Evolutionary conservation across 345 rosid genomes (phyloP).

Genomic region (Melaleuca quinquenervia): DNA sequence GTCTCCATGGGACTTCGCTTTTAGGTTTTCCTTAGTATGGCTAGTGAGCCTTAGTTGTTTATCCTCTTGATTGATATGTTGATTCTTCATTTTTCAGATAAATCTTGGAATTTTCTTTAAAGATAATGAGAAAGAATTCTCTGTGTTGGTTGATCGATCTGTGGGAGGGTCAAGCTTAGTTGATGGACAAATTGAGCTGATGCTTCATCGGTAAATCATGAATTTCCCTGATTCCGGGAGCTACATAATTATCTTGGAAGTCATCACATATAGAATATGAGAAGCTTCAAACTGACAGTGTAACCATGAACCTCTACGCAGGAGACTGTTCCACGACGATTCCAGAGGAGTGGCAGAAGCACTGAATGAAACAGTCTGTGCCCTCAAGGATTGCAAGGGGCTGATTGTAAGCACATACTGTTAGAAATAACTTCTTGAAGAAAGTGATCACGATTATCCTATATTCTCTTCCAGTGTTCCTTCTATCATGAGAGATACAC

Average conservation of each 20-base stretch:
- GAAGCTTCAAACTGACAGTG: background rate
- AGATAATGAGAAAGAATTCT: constrained; percentile 67
- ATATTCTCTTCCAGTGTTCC: background rate
- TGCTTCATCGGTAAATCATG: constrained; percentile 76
- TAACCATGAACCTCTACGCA: constrained; percentile 6
- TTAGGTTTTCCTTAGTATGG: background rate
- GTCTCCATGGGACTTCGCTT: background rate
- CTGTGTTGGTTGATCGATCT: constrained; percentile 86
- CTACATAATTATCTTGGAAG: background rate
- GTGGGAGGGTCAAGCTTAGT: constrained; percentile 82
- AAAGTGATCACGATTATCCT: background rate
- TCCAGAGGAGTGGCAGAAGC: constrained; percentile 80
- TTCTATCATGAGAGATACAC: background rate
- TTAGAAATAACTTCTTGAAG: background rate
- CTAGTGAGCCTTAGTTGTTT: background rate
- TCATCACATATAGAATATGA: background rate
- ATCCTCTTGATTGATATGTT: background rate
- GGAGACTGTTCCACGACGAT: constrained; percentile 93
- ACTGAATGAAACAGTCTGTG: constrained; percentile 84
- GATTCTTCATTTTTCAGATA: constrained; percentile 35
- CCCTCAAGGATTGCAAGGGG: constrained; percentile 54
- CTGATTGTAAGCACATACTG: constrained; percentile 51
- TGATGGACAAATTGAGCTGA: constrained; percentile 91
- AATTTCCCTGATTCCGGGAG: background rate
- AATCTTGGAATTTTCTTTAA: constrained; percentile 83